Evolutionary conservation across 345 rosid species (phyloP).

Genomic region (Excoecaria agallocha): DNA sequence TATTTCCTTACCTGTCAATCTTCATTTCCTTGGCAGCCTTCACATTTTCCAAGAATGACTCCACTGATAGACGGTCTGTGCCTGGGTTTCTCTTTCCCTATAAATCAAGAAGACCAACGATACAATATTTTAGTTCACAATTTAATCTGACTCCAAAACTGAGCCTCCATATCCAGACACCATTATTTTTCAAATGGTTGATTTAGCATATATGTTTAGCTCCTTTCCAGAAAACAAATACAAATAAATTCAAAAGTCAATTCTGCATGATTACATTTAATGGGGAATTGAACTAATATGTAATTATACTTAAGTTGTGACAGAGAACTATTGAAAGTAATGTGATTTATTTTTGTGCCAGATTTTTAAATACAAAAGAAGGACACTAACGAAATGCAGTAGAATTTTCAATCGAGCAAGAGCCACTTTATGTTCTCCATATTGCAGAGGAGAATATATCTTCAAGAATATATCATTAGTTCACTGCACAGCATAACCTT

Average conservation of each 20-base stretch:
- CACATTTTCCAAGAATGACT: slow-evolving; percentile 52
- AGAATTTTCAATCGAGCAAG: neutral
- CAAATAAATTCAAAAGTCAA: neutral
- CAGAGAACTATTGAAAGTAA: neutral
- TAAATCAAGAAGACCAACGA: slow-evolving; percentile 13
- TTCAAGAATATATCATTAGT: neutral
- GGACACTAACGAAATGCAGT: neutral
- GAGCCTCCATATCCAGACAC: neutral
- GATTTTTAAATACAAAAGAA: neutral
- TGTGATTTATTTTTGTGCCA: neutral
- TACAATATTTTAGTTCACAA: slow-evolving; percentile 4
- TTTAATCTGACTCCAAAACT: slow-evolving; percentile 1
- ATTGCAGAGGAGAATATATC: neutral
- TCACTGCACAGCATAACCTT: slow-evolving; percentile 6
- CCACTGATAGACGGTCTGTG: slow-evolving; percentile 45
- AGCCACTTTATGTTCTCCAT: neutral
- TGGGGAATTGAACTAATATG: neutral
- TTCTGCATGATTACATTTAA: neutral
- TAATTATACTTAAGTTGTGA: neutral
- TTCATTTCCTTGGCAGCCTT: slow-evolving; percentile 61
- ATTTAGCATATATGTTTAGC: neutral
- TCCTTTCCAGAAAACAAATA: neutral
- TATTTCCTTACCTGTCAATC: slow-evolving; percentile 50
- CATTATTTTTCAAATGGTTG: neutral
- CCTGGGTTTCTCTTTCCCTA: slow-evolving; percentile 83